Evolutionary conservation across 1,284 basidiomycete genomes (phyloP).

Genomic region (Pseudozyma tsukubaensis): DNA sequence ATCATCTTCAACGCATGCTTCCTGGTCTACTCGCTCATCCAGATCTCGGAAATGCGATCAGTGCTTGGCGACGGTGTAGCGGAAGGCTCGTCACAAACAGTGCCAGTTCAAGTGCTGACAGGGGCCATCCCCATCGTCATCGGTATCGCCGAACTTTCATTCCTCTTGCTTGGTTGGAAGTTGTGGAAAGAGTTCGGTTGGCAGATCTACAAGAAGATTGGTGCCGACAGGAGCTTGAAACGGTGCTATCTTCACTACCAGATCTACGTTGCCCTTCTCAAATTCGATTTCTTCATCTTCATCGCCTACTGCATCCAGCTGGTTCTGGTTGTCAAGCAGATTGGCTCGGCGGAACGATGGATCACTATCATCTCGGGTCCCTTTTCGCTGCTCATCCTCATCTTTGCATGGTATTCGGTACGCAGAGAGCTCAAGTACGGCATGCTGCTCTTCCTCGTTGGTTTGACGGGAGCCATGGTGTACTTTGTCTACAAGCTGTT

Average conservation of each 20-base stretch:
- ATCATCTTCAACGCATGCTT: constrained; percentile 59
- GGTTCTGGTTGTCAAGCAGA: constrained; percentile 57
- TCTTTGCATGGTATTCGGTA: constrained; percentile 59
- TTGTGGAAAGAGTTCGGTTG: constrained; percentile 62
- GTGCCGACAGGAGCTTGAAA: constrained; percentile 58
- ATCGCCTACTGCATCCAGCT: constrained; percentile 63
- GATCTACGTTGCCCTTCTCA: constrained; percentile 59
- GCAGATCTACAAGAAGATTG: constrained; percentile 63
- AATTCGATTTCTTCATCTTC: constrained; percentile 63
- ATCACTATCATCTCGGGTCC: constrained; percentile 61
- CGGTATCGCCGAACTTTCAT: constrained; percentile 47
- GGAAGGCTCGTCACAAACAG: constrained; percentile 51
- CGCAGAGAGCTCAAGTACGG: constrained; percentile 54
- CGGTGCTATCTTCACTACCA: constrained; percentile 56
- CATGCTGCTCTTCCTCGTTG: constrained; percentile 52
- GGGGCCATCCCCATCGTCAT: constrained; percentile 61
- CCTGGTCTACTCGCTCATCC: constrained; percentile 59
- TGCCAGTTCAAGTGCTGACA: constrained; percentile 61
- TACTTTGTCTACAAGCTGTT: constrained; percentile 63
- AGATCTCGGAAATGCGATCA: constrained; percentile 60
- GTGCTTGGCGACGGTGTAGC: constrained; percentile 59
- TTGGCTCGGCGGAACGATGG: constrained; percentile 50
- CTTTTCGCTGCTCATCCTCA: constrained; percentile 51
- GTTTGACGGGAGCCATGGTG: constrained; percentile 51
- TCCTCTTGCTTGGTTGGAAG: constrained; percentile 51